Evolutionary conservation across 179 eudicot genomes (phyloP).

Genomic region (Sideroxylon spinosum): DNA sequence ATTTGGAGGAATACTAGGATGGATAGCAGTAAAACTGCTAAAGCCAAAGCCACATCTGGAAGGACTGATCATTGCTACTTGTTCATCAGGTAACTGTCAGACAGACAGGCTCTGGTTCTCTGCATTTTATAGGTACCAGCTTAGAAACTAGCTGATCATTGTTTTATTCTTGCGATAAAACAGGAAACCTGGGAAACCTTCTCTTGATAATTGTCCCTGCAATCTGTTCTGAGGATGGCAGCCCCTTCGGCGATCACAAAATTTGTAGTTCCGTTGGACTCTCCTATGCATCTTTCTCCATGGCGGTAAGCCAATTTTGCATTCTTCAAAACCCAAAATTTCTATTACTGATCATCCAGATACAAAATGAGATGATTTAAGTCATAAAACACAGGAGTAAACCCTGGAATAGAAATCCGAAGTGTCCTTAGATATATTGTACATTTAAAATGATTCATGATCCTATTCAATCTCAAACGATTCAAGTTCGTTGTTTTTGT

Average conservation of each 20-base stretch:
- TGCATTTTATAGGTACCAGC: neutral
- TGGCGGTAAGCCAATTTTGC: conserved; percentile 56
- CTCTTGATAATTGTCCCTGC: conserved; percentile 82
- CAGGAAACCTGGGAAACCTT: conserved; percentile 83
- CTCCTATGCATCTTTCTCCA: conserved; percentile 84
- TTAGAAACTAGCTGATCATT: neutral
- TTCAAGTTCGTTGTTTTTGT: too few relatives aligned
- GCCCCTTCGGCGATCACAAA: conserved; percentile 69
- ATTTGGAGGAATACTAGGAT: conserved; percentile 77
- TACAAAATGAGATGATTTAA: too few relatives aligned
- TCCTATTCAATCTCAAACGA: too few relatives aligned
- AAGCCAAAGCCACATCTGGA: conserved; percentile 69
- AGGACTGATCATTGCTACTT: conserved; percentile 67
- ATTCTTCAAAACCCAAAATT: neutral
- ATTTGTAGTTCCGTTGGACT: conserved; percentile 56
- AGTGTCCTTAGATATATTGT: too few relatives aligned
- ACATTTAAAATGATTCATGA: too few relatives aligned
- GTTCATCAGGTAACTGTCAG: conserved; percentile 54
- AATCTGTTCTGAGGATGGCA: conserved; percentile 65
- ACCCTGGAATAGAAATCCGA: too few relatives aligned
- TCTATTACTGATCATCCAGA: too few relatives aligned
- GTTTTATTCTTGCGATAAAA: neutral
- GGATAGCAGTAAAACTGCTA: conserved; percentile 70
- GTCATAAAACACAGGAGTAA: too few relatives aligned
- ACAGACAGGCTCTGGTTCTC: neutral